phyloP scores from a whole-genome alignment of 495 filamentous ascomycete genomes.

The Pseudomonodictys pantanalensis region DNA sequence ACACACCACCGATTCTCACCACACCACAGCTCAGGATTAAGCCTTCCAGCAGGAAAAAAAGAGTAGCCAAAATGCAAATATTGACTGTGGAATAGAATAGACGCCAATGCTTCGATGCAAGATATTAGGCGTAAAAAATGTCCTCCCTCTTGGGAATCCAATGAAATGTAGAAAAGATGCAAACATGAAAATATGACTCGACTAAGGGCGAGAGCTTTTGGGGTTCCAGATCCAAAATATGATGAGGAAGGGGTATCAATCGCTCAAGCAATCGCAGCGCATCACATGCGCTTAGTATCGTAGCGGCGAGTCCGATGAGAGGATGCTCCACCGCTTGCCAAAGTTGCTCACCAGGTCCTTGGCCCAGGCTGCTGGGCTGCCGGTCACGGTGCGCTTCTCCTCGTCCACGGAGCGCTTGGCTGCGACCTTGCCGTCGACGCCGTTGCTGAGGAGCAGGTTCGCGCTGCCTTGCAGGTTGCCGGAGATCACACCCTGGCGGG shows the following conservation, averaged over 20 bases:
- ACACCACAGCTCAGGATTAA: too few relatives aligned
- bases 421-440: slow-evolving; percentile 17
- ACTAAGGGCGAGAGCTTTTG: too few relatives aligned
- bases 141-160: too few relatives aligned
- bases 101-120: too few relatives aligned
- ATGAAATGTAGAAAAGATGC: too few relatives aligned
- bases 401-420: slow-evolving; percentile 8
- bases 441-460: slow-evolving; percentile 39
- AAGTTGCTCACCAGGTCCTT: slow-evolving; percentile 5
- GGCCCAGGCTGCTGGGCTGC: slow-evolving; percentile 16
- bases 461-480: slow-evolving; percentile 21
- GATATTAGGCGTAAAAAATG: too few relatives aligned
- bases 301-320: slow-evolving; percentile 10
- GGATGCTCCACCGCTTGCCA: slow-evolving; percentile 7
- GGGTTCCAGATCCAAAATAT: background rate
- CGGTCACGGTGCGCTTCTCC: slow-evolving; percentile 23
- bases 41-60: too few relatives aligned
- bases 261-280: background rate
- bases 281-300: slow-evolving; percentile 2
- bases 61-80: too few relatives aligned
- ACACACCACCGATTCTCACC: too few relatives aligned
- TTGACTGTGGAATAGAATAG: too few relatives aligned
- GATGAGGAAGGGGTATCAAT: slow-evolving; percentile 9
- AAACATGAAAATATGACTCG: too few relatives aligned
- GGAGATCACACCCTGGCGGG: slow-evolving; percentile 10